phyloP scores from a whole-genome alignment of 1,284 basidiomycete species.

The Heterobasidion occidentale region DNA sequence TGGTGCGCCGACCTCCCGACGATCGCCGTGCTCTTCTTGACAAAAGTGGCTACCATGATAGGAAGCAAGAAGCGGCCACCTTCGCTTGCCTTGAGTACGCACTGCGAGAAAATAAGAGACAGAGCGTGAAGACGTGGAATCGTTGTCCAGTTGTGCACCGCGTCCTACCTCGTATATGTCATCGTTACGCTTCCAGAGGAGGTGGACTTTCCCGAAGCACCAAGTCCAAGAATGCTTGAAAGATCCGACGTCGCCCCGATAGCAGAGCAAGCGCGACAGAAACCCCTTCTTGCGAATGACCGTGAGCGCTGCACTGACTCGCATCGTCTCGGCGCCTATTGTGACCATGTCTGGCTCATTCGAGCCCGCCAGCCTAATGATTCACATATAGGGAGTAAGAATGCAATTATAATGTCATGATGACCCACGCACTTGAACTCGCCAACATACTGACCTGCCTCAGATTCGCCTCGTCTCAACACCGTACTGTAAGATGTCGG shows the following conservation, averaged over 20 bases:
- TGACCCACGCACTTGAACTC: background rate
- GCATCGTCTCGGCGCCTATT: background rate
- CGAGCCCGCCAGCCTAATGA: background rate
- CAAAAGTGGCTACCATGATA: background rate
- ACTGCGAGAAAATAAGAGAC: background rate
- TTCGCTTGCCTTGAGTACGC: background rate
- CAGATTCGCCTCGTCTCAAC: background rate
- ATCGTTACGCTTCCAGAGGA: background rate
- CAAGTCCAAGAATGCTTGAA: background rate
- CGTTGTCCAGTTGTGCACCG: background rate
- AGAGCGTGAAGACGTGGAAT: background rate
- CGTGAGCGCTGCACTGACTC: background rate
- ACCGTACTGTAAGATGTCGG: background rate
- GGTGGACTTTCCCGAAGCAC: background rate
- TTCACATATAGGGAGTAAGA: background rate
- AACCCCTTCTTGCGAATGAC: background rate
- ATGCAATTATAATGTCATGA: background rate
- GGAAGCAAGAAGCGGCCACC: background rate
- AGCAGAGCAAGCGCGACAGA: background rate
- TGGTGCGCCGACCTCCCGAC: background rate
- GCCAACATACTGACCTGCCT: background rate
- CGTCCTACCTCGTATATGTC: background rate
- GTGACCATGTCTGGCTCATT: background rate
- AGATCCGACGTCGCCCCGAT: background rate
- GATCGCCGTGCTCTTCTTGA: background rate